Evolutionary conservation across 2,329 filamentous ascomycete species (phyloP), one percentile per base, ranked within the genome.

Genomic region (Scorias spongiosa): DNA sequence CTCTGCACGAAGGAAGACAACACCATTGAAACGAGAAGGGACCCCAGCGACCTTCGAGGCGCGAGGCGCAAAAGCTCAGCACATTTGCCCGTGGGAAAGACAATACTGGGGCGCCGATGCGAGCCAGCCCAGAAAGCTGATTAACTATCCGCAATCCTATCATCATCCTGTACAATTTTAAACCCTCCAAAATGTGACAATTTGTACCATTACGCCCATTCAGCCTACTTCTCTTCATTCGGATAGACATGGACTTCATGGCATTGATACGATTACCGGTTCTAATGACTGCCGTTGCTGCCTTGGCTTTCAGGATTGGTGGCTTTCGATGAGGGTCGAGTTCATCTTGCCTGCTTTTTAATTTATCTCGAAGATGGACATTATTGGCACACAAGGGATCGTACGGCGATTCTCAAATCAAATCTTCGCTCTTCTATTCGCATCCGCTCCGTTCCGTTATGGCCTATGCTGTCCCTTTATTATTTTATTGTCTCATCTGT

Each of bases 31-130:
- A n/a, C 39, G 29, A 44, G 32, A 36, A 12, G 15, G 32, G 12
- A 12, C 4, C 32, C 12, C 11, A 12, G 32, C 39, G 37, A 8
- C 39, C 40, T 51, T 39, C 39, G 46, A 48, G 43, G 42, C 51
- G 49, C 48, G 49, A 54, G 49, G 51, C 63, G 59, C 63, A 63
- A 51, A 55, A 63, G 54, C 53, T 62, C 45, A 39, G 57, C 61
- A 63, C 63, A 60, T 63, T 60, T 59, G 61, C 62, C 52, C 57
- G 61, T 54, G 54, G 39, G 42, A 41, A 46, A 26, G 32, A 34
- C 29, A 41, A 42, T 39, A 28, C 40, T 42, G 40, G 43, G 39
- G 41, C 42, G 36, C 29, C 36, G 43, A 43, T 43, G 41, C 45
- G 37, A 41, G 29, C 32, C 42, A 42, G 42, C 18, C 28, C 29